A percentile compares a stretch with the other conserved stretches of the same genome.
These are phyloP conservation scores for Mortierella sp. DNA, from an alignment of 371 early-diverging fungal genomes.

Conservation along the genomic window DNA sequence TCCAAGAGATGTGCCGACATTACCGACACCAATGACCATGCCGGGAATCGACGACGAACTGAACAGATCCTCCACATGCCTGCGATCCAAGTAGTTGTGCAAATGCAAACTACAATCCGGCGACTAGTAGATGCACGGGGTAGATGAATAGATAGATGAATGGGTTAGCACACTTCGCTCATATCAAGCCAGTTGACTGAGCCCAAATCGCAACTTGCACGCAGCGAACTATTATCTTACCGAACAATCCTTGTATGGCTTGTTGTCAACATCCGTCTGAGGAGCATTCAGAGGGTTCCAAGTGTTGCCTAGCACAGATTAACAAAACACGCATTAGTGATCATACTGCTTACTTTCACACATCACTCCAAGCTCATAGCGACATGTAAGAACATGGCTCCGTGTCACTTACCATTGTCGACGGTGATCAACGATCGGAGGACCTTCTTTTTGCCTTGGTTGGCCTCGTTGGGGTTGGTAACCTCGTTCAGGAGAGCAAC, in stretches of 20 bases:
- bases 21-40: constrained; percentile 93
- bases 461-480: constrained; percentile 73
- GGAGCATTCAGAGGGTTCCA: constrained; percentile 39
- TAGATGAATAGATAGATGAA: neutral
- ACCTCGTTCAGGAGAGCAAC: constrained; percentile 91
- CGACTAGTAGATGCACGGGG: constrained; percentile 15
- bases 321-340: neutral
- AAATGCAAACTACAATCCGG: constrained; percentile 80
- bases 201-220: neutral
- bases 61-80: constrained; percentile 82
- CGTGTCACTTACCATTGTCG: constrained; percentile 80
- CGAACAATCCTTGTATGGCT: constrained; percentile 23
- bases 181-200: too few relatives aligned
- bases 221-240: constrained; percentile 15
- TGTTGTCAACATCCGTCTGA: constrained; percentile 29
- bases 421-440: constrained; percentile 81
- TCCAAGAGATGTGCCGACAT: constrained; percentile 79
- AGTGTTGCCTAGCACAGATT: constrained; percentile 25
- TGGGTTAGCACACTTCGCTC: neutral
- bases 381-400: neutral
- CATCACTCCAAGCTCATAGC: neutral
- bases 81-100: constrained; percentile 86
- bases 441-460: constrained; percentile 67
- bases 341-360: neutral
- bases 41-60: constrained; percentile 88